Evolutionary conservation across 768 basidiomycete species (phyloP).

Genomic region (Boletus rubescentipes): DNA sequence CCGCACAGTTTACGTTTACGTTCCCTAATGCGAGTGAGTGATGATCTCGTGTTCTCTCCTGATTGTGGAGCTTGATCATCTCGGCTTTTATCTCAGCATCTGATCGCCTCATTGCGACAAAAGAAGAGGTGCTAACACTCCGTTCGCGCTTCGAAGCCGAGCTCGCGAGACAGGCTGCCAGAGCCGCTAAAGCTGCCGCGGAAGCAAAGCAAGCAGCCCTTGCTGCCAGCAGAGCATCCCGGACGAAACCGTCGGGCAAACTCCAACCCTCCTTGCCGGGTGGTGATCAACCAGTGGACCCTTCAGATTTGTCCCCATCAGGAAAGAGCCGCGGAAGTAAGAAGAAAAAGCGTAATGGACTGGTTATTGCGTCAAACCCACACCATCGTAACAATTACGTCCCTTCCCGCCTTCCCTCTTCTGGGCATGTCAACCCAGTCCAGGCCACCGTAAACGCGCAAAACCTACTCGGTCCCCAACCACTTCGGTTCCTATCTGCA

Average conservation of each 20-base stretch:
- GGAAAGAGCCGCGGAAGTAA: constrained; percentile 43
- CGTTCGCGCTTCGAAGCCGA: constrained; percentile 73
- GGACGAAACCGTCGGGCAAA: constrained; percentile 39
- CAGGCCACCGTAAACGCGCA: constrained; percentile 43
- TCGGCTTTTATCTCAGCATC: constrained; percentile 51
- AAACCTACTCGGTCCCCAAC: constrained; percentile 55
- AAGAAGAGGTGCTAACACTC: constrained; percentile 64
- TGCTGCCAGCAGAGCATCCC: constrained; percentile 35
- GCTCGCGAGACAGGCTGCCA: constrained; percentile 66
- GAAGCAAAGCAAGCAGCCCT: constrained; percentile 53
- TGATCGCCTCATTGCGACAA: constrained; percentile 66
- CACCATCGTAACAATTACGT: constrained; percentile 95
- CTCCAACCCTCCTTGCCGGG: constrained; percentile 33
- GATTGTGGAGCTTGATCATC: constrained; percentile 27
- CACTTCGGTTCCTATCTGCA: constrained; percentile 66
- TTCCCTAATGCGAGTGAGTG: constrained; percentile 74
- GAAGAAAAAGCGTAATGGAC: constrained; percentile 92
- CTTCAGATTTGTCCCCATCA: constrained; percentile 37
- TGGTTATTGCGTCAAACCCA: constrained; percentile 92
- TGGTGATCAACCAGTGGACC: constrained; percentile 39
- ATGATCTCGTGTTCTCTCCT: constrained; percentile 23
- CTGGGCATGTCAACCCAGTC: constrained; percentile 39
- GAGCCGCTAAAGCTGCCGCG: constrained; percentile 45
- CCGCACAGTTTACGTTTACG: constrained; percentile 56
- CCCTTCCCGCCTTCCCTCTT: constrained; percentile 72